Conservation (phyloP, 1,284 basidiomycete species). For the Malassezia pachydermatis region DNA sequence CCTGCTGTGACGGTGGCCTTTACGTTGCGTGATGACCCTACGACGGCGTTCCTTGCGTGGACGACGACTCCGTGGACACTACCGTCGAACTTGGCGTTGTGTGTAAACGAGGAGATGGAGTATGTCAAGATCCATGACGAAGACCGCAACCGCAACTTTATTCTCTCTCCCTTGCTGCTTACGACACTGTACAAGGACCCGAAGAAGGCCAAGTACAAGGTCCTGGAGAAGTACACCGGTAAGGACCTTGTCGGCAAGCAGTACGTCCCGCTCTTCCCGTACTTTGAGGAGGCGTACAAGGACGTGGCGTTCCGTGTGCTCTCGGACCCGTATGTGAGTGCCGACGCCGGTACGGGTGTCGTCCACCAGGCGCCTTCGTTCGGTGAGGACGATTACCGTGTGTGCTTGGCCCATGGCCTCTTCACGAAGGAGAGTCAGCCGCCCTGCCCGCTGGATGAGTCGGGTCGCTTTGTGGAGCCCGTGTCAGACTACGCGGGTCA, state of each 20-base stretch:
- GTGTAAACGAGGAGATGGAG: constrained; percentile 88
- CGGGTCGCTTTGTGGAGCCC: constrained; percentile 74
- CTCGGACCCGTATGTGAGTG: constrained; percentile 85
- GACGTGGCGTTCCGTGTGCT: constrained; percentile 84
- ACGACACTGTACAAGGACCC: constrained; percentile 90
- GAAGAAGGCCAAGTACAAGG: constrained; percentile 93
- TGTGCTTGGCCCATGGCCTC: constrained; percentile 74
- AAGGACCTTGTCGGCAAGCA: constrained; percentile 90
- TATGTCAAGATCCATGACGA: constrained; percentile 97
- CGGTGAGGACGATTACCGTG: constrained; percentile 96
- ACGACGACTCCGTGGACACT: constrained; percentile 99
- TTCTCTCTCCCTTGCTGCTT: constrained; percentile 80
- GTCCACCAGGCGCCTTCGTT: constrained; percentile 98
- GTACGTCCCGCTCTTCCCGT: constrained; percentile 91
- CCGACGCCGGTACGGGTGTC: constrained; percentile 88
- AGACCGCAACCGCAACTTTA: constrained; percentile 77
- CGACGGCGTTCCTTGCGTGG: constrained; percentile 87
- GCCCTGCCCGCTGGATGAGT: constrained; percentile 88
- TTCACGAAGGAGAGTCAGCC: constrained; percentile 78
- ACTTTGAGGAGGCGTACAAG: constrained; percentile 88
- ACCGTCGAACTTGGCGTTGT: constrained; percentile 86
- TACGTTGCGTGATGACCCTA: constrained; percentile 81
- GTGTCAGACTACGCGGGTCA: constrained; percentile 83
- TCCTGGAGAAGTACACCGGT: constrained; percentile 69
- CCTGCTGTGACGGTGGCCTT: constrained; percentile 89